Evolutionary conservation across 305 asterid species (phyloP).

Genomic region (Striga hermonthica): DNA sequence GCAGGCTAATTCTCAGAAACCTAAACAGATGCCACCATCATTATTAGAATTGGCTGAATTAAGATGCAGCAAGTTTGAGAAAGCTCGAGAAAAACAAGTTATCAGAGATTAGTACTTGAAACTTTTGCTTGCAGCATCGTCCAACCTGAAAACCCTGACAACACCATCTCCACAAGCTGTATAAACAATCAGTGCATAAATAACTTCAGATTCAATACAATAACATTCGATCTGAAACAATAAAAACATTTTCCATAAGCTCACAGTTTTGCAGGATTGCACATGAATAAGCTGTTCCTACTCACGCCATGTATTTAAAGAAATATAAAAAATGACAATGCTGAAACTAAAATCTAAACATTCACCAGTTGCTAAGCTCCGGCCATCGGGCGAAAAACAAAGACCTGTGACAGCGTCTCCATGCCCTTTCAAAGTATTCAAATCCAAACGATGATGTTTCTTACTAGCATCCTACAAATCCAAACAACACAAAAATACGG

Average conservation of each 20-base stretch:
- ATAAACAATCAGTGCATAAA: slow-evolving; percentile 17
- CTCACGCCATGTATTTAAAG: not conserved
- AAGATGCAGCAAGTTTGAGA: slow-evolving; percentile 17
- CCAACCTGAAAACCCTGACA: slow-evolving; percentile 91
- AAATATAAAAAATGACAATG: not conserved
- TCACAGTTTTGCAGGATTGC: no score
- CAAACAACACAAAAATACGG: slow-evolving; percentile 25
- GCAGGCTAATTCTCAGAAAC: slow-evolving; percentile 85
- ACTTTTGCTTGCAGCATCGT: slow-evolving; percentile 91
- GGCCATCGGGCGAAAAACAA: slow-evolving; percentile 79
- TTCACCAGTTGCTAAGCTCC: slow-evolving; percentile 82
- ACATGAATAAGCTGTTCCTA: not conserved
- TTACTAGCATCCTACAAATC: slow-evolving; percentile 69
- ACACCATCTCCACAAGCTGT: slow-evolving; percentile 92
- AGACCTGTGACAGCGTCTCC: slow-evolving; percentile 87
- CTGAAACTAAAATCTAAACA: slow-evolving; percentile 11
- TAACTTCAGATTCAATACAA: slow-evolving; percentile 12
- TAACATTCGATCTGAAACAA: no score
- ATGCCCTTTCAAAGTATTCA: slow-evolving; percentile 97
- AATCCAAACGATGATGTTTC: slow-evolving; percentile 89
- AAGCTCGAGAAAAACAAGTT: slow-evolving; percentile 16
- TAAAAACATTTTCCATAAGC: no score
- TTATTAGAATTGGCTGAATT: slow-evolving; percentile 20
- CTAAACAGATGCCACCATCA: slow-evolving; percentile 35
- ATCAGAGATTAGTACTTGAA: slow-evolving; percentile 67